phyloP scores from a whole-genome alignment of 2,329 filamentous ascomycete genomes.

The Talaromyces sp. region DNA sequence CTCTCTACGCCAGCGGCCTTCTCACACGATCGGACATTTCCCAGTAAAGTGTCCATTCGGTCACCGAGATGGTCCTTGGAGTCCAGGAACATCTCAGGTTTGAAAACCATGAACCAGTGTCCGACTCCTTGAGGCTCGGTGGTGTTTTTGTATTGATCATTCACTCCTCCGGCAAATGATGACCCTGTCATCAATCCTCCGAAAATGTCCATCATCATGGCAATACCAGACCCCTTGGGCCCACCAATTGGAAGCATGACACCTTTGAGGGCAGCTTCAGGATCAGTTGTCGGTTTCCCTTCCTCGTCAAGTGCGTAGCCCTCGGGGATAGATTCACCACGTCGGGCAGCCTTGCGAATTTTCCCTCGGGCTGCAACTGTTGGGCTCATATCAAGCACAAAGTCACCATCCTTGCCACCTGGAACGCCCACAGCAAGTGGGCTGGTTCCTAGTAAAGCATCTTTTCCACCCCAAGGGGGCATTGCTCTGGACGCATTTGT shows the following conservation, averaged over 20 bases:
- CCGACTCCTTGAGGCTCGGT: slow-evolving; percentile 5
- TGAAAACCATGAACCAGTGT: slow-evolving; percentile 6
- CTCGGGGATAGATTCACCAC: slow-evolving; percentile 19
- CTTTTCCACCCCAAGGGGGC: slow-evolving; percentile 26
- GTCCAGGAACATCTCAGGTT: slow-evolving; percentile 4
- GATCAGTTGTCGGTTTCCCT: slow-evolving; percentile 17
- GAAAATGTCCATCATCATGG: slow-evolving; percentile 12
- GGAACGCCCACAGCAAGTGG: slow-evolving; percentile 12
- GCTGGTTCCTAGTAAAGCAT: slow-evolving; percentile 10
- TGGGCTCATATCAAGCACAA: slow-evolving; percentile 20
- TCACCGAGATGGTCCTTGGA: neutral
- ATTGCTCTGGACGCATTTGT: slow-evolving; percentile 29
- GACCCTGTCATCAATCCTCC: slow-evolving; percentile 4
- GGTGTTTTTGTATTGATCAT: slow-evolving; percentile 6
- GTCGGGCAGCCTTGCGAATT: slow-evolving; percentile 18
- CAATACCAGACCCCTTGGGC: slow-evolving; percentile 13
- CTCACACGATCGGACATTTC: neutral
- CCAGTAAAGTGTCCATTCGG: slow-evolving; percentile 6
- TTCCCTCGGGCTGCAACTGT: slow-evolving; percentile 20
- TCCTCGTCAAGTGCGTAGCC: slow-evolving; percentile 19
- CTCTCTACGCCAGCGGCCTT: slow-evolving; percentile 2
- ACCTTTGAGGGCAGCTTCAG: slow-evolving; percentile 16
- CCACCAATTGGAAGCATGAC: slow-evolving; percentile 16
- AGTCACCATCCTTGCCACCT: slow-evolving; percentile 9
- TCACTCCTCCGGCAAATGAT: slow-evolving; percentile 5